Base-by-base conservation (phyloP, 257 asterid species). In the Jasminum sambac region DNA sequence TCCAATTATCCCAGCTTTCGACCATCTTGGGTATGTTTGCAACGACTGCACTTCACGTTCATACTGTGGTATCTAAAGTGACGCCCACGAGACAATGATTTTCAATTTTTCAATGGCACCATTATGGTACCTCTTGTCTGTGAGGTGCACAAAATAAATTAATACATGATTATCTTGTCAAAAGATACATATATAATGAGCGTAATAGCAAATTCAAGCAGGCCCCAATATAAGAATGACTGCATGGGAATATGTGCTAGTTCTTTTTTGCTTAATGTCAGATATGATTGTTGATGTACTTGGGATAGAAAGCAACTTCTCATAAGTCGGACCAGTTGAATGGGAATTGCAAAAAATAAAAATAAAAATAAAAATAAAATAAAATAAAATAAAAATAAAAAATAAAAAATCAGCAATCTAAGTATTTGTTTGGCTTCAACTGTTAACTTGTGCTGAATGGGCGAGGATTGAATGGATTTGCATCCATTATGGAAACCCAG, bases 51-150 rank as follows among this genome's bases (percentile, higher is more conserved):
- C 36, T 30, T 30, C 46, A 60, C 41, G 62, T 41, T 77, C 26
- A 72, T 21, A 52, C 26, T 11, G 69, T 61, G 25, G 6, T 39
- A 24, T 69, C 23, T 44, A 19, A 14, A 19, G 17, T 68, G 65
- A 63, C 48, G 25, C 34, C 66, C 40, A 14, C 46, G 10, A 46
- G 62, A 44, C 12, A 4, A 23, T 55, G n/a, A 55, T 19, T 55
- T 55, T 63, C 60, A 62, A n/a, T 66, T 60, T 40, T 48, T 38
- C 63, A 43, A 41, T 74, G 64, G 63, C 71, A 50, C 63, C 25
- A 5, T n/a, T 39, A 57, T 70, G 73, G 44, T 38, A 17, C 64
- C 50, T 64, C 42, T 43, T 64, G 37, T 63, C 26, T 46, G 68
- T 48, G 68, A 59, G 62, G 64, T 69, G 41, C 59, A 73, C 44